Conservation (phyloP, 2,329 filamentous ascomycete genomes). For the Neophaeococcomyces mojaviensis region DNA sequence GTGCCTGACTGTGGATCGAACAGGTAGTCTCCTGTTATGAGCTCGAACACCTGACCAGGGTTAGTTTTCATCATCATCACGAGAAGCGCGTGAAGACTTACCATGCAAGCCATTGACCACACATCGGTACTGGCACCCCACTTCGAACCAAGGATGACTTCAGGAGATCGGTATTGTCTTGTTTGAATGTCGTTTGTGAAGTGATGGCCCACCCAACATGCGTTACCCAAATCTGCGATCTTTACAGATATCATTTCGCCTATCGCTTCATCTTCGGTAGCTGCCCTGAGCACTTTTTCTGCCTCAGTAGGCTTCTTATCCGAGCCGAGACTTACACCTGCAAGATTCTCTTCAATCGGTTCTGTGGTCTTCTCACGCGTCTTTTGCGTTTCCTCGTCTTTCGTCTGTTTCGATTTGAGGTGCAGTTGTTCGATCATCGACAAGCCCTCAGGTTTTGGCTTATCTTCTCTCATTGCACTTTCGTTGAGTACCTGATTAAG, state of each 20-base stretch:
- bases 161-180: slow-evolving; percentile 89
- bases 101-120: slow-evolving; percentile 99
- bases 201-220: slow-evolving; percentile 97
- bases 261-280: slow-evolving; percentile 48
- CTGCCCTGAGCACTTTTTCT: slow-evolving; percentile 45
- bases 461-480: slow-evolving; percentile 31
- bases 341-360: slow-evolving; percentile 83
- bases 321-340: slow-evolving; percentile 77
- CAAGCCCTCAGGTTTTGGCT: slow-evolving; percentile 28
- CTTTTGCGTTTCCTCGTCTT: slow-evolving; percentile 29
- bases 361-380: slow-evolving; percentile 63
- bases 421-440: slow-evolving; percentile 55
- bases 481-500: slow-evolving; percentile 79
- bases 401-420: slow-evolving; percentile 37
- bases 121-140: slow-evolving; percentile 99
- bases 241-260: slow-evolving; percentile 82
- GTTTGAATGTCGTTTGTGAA: slow-evolving; percentile 99
- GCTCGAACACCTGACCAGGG: slow-evolving; percentile 70
- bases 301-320: slow-evolving; percentile 52
- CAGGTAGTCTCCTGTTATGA: slow-evolving; percentile 96
- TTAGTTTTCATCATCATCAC: slow-evolving; percentile 7
- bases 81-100: slow-evolving; percentile 38
- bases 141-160: slow-evolving; percentile 92
- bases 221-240: slow-evolving; percentile 95
- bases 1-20: slow-evolving; percentile 98